Conservation (phyloP, 176 grass and related monocot species). For the Secale cereale region DNA sequence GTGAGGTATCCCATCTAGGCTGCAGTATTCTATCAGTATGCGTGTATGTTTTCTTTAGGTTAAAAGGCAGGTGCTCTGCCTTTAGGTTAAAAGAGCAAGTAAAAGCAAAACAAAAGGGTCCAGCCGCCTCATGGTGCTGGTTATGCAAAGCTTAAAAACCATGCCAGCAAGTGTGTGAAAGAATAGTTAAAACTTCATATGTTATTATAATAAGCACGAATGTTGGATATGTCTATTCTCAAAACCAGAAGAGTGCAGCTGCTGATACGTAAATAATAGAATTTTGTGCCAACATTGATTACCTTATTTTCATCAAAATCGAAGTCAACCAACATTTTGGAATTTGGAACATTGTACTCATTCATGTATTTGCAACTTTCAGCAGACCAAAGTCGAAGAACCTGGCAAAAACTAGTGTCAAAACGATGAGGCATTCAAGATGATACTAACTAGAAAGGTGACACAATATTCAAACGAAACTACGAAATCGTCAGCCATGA, state of each 20-base stretch:
- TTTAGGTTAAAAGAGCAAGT: background rate
- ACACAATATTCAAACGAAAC: background rate
- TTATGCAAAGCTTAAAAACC: background rate
- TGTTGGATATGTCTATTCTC: background rate
- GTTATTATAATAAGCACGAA: background rate
- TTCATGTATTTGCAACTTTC: slow-evolving; percentile 77
- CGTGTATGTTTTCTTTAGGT: background rate
- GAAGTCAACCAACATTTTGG: slow-evolving; percentile 60
- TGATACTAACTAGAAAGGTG: background rate
- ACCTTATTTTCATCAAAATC: slow-evolving; percentile 99
- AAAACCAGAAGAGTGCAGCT: background rate
- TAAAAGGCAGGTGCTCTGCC: background rate
- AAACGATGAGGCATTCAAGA: background rate
- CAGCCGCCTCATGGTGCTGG: background rate
- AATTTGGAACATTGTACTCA: slow-evolving; percentile 60
- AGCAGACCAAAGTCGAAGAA: slow-evolving; percentile 85
- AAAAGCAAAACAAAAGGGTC: background rate
- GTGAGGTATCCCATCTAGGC: background rate
- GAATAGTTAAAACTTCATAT: background rate
- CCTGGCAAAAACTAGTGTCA: slow-evolving; percentile 33
- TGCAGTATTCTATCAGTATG: background rate
- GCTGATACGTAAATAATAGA: slow-evolving; percentile 1
- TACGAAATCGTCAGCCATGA: background rate
- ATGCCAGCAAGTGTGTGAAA: background rate
- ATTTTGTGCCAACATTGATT: background rate